Conservation (phyloP, 305 asterid genomes). For the Plantago lanceolata region DNA sequence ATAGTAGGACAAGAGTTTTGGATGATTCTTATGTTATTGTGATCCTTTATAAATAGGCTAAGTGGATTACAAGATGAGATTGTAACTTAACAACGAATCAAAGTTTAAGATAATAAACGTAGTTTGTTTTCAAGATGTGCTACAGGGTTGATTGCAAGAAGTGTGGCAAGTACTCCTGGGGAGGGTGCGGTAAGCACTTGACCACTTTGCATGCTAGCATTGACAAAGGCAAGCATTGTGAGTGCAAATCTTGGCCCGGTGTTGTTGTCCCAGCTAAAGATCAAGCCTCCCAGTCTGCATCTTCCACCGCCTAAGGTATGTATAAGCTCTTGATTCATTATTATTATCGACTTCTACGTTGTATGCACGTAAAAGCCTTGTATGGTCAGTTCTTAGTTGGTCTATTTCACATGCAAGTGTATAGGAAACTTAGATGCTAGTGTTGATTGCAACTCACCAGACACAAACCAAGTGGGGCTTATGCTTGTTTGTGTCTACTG, state of each 20-base stretch:
- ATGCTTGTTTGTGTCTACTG: too few species aligned
- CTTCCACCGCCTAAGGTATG: slow-evolving; percentile 31
- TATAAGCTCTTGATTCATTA: not conserved
- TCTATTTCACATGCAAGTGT: too few species aligned
- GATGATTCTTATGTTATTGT: slow-evolving; percentile 31
- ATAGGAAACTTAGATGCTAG: too few species aligned
- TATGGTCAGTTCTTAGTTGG: too few species aligned
- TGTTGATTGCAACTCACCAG: too few species aligned
- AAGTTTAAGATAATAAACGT: not conserved
- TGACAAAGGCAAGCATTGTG: slow-evolving; percentile 59
- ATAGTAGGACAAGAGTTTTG: slow-evolving; percentile 3
- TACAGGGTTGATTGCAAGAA: slow-evolving; percentile 51
- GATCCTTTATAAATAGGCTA: slow-evolving; percentile 6
- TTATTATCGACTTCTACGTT: too few species aligned
- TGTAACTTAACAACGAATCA: slow-evolving; percentile 7
- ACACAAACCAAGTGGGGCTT: too few species aligned
- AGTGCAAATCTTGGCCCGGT: slow-evolving; percentile 78
- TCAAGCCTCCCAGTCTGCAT: slow-evolving; percentile 20
- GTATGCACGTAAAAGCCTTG: too few species aligned
- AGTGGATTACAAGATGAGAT: slow-evolving; percentile 1
- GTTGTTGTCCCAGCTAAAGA: slow-evolving; percentile 36
- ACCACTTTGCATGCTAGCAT: slow-evolving; percentile 37
- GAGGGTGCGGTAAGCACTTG: slow-evolving; percentile 64
- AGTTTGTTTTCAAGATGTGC: slow-evolving; percentile 40
- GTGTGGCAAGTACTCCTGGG: slow-evolving; percentile 63